Percentiles rank a stretch among this genome's conserved stretches.
Evolutionary conservation across 1,139 yeast genomes (phyloP).

Genomic region (Candida tetrigidarum): DNA sequence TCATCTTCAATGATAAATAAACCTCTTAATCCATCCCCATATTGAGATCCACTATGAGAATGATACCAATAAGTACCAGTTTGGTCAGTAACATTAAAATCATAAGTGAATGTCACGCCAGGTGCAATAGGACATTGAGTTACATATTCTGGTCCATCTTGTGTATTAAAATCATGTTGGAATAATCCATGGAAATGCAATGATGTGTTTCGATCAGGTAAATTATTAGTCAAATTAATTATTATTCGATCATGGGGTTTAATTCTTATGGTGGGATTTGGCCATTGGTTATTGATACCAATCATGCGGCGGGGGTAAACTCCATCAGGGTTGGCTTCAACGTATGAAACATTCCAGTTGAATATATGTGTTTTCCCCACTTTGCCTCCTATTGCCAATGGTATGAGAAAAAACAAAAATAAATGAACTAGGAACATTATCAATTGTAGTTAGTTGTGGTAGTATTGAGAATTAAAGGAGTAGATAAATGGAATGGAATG

Average conservation of each 20-base stretch:
- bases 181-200: slow-evolving; percentile 93
- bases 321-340: slow-evolving; percentile 79
- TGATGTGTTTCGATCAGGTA: slow-evolving; percentile 68
- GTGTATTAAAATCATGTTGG: slow-evolving; percentile 70
- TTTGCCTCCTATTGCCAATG: too few species aligned
- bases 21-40: slow-evolving; percentile 92
- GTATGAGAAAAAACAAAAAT: not conserved
- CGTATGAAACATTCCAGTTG: slow-evolving; percentile 80
- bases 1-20: slow-evolving; percentile 68
- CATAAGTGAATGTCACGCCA: slow-evolving; percentile 67
- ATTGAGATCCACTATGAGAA: slow-evolving; percentile 84
- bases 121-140: slow-evolving; percentile 90
- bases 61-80: slow-evolving; percentile 96
- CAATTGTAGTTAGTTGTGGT: not conserved
- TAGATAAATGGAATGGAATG: not conserved
- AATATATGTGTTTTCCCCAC: slow-evolving; percentile 62
- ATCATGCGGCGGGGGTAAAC: slow-evolving; percentile 63
- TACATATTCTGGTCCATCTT: slow-evolving; percentile 90
- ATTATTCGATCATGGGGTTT: slow-evolving; percentile 77
- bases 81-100: slow-evolving; percentile 83
- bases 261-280: slow-evolving; percentile 78
- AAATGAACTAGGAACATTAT: slow-evolving; percentile 2
- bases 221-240: slow-evolving; percentile 69
- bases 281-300: slow-evolving; percentile 84
- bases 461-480: not conserved